Evolutionary conservation across 805 yeast genomes (phyloP), one percentile per base, ranked within the genome.

Genomic region (Metschnikowia hibisci): DNA sequence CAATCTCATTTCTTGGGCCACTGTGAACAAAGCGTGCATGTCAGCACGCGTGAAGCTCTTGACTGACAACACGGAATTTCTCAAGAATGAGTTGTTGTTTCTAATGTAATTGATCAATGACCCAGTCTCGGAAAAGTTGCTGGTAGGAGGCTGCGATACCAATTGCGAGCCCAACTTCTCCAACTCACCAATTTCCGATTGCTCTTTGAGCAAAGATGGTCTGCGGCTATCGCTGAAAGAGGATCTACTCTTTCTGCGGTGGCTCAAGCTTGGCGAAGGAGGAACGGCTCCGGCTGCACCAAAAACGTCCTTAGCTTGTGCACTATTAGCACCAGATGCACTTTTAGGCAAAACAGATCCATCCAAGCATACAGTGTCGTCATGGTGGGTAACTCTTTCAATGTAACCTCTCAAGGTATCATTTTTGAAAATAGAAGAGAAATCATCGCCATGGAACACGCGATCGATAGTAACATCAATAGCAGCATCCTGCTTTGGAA

Each of bases 1-100:
- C 53, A 93, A 78, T 67, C 97, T 81, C 89, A 93, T 83, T 70
- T 95, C 98, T 73, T 91, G 96, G 32, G 99, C 99, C 57, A 93
- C 95, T 20, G 96, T 84, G 73, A 93, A 93, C 63, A 93, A 75
- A 23, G 89, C 80, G 64, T 91, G 99, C 67, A 95, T 75, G 62
- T 91, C 96, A 47, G 89, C 76, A 68, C 98, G 84, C 51, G 78
- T 75, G 63, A 91, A 81, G 61, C 89, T 91, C 60, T 82, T 82
- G 42, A 95, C 98, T 27, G 96, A 87, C 57, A 88, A 72, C 44
- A 93, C 82, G 42, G 90, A 85, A 65, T 82, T 84, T 62, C 96
- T 81, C 65, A 89, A 76, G 79, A 91, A 93, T 53, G 96, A 89
- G 67, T 91, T 91, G 71, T 86, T 81, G 55, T 76, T 69, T 62